Evolutionary conservation across 345 rosid genomes (phyloP).

Genomic region (Syzygium jambos): DNA sequence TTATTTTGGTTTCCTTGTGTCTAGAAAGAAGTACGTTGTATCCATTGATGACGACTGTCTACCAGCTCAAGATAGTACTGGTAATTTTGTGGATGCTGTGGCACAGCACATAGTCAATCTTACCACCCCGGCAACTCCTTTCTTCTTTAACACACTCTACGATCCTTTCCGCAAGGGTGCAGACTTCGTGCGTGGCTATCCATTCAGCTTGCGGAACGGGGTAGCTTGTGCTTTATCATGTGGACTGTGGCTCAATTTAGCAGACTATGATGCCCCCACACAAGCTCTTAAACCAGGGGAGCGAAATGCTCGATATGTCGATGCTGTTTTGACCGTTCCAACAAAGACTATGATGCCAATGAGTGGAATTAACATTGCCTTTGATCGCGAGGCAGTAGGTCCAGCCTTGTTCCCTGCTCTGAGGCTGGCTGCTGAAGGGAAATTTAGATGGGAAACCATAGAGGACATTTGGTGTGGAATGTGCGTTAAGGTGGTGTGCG

Average conservation of each 20-base stretch:
- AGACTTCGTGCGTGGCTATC: slow-evolving; percentile 97
- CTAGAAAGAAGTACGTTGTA: slow-evolving; percentile 73
- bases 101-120: slow-evolving; percentile 73
- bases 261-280: slow-evolving; percentile 94
- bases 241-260: slow-evolving; percentile 92
- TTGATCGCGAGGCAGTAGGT: slow-evolving; percentile 66
- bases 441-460: slow-evolving; percentile 87
- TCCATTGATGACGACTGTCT: slow-evolving; percentile 81
- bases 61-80: slow-evolving; percentile 68
- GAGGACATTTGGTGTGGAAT: slow-evolving; percentile 95
- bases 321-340: slow-evolving; percentile 85
- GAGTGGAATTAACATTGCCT: slow-evolving; percentile 90
- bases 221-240: slow-evolving; percentile 77
- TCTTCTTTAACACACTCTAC: slow-evolving; percentile 88
- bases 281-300: slow-evolving; percentile 81
- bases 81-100: slow-evolving; percentile 62
- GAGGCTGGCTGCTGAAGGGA: slow-evolving; percentile 77
- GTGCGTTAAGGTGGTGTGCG: slow-evolving; percentile 74
- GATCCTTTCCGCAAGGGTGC: slow-evolving; percentile 80
- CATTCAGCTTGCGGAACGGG: slow-evolving; percentile 83
- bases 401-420: slow-evolving; percentile 77
- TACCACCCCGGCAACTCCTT: slow-evolving; percentile 80
- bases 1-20: slow-evolving; percentile 79
- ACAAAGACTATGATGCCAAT: slow-evolving; percentile 49
- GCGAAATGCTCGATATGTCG: slow-evolving; percentile 69